Evolutionary conservation across 768 basidiomycete species (phyloP).

Genomic region (Hortiboletus flavorubellus): DNA sequence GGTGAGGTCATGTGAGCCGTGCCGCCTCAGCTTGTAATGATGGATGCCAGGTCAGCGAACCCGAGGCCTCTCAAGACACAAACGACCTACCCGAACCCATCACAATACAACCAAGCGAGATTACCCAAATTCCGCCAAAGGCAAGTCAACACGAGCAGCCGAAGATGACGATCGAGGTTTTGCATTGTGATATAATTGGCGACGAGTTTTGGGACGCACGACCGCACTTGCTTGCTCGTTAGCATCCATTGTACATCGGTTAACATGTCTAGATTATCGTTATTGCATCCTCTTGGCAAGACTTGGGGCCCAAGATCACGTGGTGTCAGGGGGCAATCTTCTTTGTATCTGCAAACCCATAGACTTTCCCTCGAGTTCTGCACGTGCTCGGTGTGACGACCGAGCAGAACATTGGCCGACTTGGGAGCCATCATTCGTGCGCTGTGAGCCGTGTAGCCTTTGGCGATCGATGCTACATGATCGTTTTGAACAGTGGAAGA

Average conservation of each 20-base stretch:
- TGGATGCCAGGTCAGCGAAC: slow-evolving; percentile 7
- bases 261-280: background rate
- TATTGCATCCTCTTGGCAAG: no score
- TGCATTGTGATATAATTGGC: slow-evolving; percentile 83
- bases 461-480: no score
- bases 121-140: slow-evolving; percentile 17
- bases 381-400: no score
- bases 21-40: background rate
- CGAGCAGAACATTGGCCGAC: no score
- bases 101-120: background rate
- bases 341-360: no score
- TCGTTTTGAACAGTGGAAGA: no score
- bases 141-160: slow-evolving; percentile 34
- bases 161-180: slow-evolving; percentile 48
- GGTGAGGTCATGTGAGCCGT: slow-evolving; percentile 28
- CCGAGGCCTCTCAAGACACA: background rate
- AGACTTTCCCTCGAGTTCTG: no score
- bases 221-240: slow-evolving; percentile 45
- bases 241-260: background rate
- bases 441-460: no score
- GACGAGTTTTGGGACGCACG: slow-evolving; percentile 75
- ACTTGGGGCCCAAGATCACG: no score
- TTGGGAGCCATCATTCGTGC: no score
- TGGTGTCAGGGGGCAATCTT: no score
- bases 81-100: background rate